Base-by-base conservation (phyloP, 2,329 filamentous ascomycete species). In the Alternaria brassicae region DNA sequence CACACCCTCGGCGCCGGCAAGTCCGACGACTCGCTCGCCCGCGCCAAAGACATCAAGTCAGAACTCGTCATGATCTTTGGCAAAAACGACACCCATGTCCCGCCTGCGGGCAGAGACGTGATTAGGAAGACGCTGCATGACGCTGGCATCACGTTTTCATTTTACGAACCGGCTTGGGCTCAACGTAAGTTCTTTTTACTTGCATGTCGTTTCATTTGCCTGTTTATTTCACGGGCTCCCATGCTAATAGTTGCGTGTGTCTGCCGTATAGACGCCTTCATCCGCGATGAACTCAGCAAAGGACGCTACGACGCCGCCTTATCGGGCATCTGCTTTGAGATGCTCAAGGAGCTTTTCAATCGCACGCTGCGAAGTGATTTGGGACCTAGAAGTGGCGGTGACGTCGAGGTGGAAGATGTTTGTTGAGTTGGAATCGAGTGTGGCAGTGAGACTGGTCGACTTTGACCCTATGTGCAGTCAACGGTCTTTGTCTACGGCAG, bases 21-120 rank as follows among this genome's bases (percentile, higher is more conserved):
- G 75, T 82, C 82, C 21, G 89, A 91, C 72, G 85, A 91, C 70
- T 86, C 83, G 64, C 74, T 91, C 44, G 78, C 81, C 15, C 77
- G 88, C 45, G 84, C 91, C 15, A 75, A 78, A 6, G 87, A 90
- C 66, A 90, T 96, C 77, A 88, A 88, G 73, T 91, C 87, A 15
- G 93, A 97, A 77, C 80, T 95, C 15, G 84, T 91, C 59, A 90
- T 97, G 88, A 96, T 97, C 73, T 96, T 96, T 75, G 93, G 93
- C 53, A 90, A 96, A 78, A 89, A 90, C 75, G 93, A 97, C 77
- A 96, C 89, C 58, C 93, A 97, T 77, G 93, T 97, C 13, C 92
- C 92, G 2, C 88, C 92, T 36, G 86, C 86, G 39, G 93, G 93
- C 2, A 85, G 93, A 17, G 92, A 96, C 78, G 79, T 96, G 66